A percentile compares a stretch with the other conserved stretches of the same genome.
Evolutionary conservation across 345 rosid species (phyloP).

Genomic region (Eucalyptus curtisii): DNA sequence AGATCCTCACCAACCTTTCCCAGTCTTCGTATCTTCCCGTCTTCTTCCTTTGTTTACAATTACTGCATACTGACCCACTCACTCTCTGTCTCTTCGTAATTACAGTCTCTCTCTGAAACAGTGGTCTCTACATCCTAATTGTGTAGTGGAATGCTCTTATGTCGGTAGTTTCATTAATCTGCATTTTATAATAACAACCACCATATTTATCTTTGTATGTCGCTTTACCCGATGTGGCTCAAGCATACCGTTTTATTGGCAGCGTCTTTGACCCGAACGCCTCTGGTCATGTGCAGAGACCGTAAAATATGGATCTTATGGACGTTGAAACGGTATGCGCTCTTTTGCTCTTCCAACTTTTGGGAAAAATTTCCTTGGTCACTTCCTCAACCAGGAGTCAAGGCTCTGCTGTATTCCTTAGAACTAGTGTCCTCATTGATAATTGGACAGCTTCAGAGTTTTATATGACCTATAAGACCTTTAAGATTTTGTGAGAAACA

Average conservation of each 20-base stretch:
- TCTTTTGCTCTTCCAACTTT: background rate
- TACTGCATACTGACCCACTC: background rate
- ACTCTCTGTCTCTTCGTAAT: background rate
- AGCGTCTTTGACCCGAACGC: slow-evolving; percentile 63
- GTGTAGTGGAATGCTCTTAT: background rate
- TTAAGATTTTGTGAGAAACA: background rate
- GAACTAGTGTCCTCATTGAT: background rate
- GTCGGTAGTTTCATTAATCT: background rate
- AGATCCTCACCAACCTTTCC: background rate
- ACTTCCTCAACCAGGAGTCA: background rate
- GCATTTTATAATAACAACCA: background rate
- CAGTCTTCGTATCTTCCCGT: background rate
- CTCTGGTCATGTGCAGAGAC: slow-evolving; percentile 59
- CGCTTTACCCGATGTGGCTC: slow-evolving; percentile 72
- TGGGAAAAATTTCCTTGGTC: background rate
- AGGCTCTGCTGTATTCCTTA: background rate
- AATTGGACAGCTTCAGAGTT: background rate
- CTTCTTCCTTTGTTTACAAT: background rate
- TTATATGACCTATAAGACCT: background rate
- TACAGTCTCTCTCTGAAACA: background rate
- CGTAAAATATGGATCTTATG: slow-evolving; percentile 71
- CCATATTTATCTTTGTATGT: background rate
- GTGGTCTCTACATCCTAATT: background rate
- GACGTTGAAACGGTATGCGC: slow-evolving; percentile 71
- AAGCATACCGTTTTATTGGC: slow-evolving; percentile 77